Evolutionary conservation across 1,139 yeast genomes (phyloP).

Genomic region (Geotrichum restrictum): DNA sequence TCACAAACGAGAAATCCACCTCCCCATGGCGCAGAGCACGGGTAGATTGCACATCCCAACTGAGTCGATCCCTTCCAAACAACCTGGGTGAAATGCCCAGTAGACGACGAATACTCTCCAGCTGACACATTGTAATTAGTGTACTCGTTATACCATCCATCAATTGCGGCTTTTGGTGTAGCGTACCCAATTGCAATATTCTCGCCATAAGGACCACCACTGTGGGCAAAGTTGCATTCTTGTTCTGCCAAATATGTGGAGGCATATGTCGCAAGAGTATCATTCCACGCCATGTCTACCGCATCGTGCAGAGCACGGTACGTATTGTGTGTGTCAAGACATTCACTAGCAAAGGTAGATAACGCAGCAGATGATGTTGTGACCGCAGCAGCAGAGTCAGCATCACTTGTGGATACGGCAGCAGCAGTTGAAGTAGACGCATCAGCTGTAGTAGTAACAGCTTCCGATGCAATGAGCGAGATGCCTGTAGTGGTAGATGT

Average conservation of each 20-base stretch:
- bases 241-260: conserved; percentile 56
- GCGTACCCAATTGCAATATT: conserved; percentile 75
- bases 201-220: conserved; percentile 81
- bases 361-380: conserved; percentile 12
- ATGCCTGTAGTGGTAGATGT: neutral
- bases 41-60: conserved; percentile 67
- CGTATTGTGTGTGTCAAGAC: conserved; percentile 59
- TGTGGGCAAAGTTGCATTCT: conserved; percentile 70
- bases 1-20: conserved; percentile 40
- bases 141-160: conserved; percentile 78
- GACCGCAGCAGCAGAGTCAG: neutral
- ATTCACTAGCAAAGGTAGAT: conserved; percentile 28
- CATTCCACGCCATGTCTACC: conserved; percentile 59
- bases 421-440: conserved; percentile 11
- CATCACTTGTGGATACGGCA: conserved; percentile 14
- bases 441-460: neutral
- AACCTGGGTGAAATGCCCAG: conserved; percentile 82
- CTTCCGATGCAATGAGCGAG: neutral
- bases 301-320: conserved; percentile 69
- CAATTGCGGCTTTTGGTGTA: conserved; percentile 56
- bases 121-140: conserved; percentile 50
- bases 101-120: conserved; percentile 42
- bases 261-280: conserved; percentile 60
- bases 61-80: conserved; percentile 70
- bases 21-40: conserved; percentile 33